Percentiles rank a stretch among this genome's conserved stretches.
These are phyloP conservation scores for Cryptococcus sp. DNA, from an alignment of 1,284 basidiomycete species.

Conservation along the genomic window DNA sequence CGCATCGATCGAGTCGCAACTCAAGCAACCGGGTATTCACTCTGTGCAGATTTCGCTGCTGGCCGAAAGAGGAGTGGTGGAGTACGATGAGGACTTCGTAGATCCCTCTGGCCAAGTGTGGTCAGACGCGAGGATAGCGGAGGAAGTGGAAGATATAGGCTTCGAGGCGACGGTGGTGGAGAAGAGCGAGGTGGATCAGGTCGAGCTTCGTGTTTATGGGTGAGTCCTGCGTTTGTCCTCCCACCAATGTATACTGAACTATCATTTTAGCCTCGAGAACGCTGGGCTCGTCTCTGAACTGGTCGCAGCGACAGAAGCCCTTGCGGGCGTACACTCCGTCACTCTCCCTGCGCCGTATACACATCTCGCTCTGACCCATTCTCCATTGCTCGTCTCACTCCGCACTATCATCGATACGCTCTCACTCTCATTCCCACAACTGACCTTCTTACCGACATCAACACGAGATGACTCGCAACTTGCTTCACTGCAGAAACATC, in stretches of 20 bases:
- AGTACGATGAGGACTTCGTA: conserved; percentile 69
- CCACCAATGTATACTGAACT: conserved; percentile 4
- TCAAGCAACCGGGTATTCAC: conserved; percentile 83
- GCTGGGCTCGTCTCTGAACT: conserved; percentile 31
- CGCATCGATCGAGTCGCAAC: conserved; percentile 83
- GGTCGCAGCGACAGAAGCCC: conserved; percentile 47
- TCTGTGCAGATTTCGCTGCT: conserved; percentile 90
- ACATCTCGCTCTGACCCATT: conserved; percentile 76
- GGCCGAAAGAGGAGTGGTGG: conserved; percentile 87
- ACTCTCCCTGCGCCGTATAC: conserved; percentile 71
- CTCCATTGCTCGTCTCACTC: conserved; percentile 70
- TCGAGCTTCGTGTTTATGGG: conserved; percentile 51
- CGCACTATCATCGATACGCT: conserved; percentile 83
- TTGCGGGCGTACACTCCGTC: conserved; percentile 75
- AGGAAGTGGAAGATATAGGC: conserved; percentile 57
- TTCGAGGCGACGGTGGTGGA: conserved; percentile 54
- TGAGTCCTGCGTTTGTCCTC: conserved; percentile 20
- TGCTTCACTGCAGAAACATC: conserved; percentile 83
- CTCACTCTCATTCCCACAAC: conserved; percentile 61
- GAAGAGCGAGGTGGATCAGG: conserved; percentile 39
- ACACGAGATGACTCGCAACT: conserved; percentile 67
- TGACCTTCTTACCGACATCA: conserved; percentile 50
- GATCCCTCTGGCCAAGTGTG: conserved; percentile 57
- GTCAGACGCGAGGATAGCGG: conserved; percentile 75
- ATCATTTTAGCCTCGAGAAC: conserved; percentile 34